phyloP scores from a whole-genome alignment of 352 stramenopile genomes.

The Globisporangium barbulae region DNA sequence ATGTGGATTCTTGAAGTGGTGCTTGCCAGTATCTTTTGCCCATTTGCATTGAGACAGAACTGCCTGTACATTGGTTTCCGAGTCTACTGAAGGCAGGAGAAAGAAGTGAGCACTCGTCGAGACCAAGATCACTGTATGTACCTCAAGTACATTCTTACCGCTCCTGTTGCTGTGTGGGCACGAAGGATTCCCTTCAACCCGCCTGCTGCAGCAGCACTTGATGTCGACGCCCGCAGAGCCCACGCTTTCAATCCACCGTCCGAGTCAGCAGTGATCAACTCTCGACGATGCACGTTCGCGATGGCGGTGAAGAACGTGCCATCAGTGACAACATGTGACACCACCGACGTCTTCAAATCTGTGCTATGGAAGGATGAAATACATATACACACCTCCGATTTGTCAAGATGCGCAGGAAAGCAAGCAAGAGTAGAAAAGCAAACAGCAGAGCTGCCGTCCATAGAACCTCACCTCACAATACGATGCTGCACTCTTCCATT shows the following conservation, averaged over 20 bases:
- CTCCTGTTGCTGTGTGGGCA: constrained; percentile 35
- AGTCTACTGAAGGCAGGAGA: constrained; percentile 11
- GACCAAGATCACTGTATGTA: background rate
- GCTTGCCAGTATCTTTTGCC: constrained; percentile 29
- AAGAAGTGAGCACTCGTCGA: constrained; percentile 5
- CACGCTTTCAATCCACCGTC: constrained; percentile 57
- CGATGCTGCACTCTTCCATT: constrained; percentile 35
- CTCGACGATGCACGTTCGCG: constrained; percentile 36
- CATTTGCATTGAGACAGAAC: constrained; percentile 30
- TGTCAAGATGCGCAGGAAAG: background rate
- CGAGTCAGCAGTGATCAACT: constrained; percentile 48
- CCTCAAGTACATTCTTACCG: constrained; percentile 14
- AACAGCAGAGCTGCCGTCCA: background rate
- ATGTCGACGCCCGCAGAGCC: constrained; percentile 27
- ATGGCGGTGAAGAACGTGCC: constrained; percentile 31
- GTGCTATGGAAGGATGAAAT: constrained; percentile 18
- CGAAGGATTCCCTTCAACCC: constrained; percentile 50
- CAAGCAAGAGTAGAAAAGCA: background rate
- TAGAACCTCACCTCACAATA: constrained; percentile 36
- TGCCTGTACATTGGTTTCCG: constrained; percentile 35
- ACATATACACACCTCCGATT: background rate
- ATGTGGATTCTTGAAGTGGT: constrained; percentile 29
- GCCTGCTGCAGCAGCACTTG: constrained; percentile 20
- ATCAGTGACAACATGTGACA: constrained; percentile 31
- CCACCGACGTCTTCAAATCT: constrained; percentile 37